Evolutionary conservation across 768 basidiomycete genomes (phyloP), one percentile per base, ranked within the genome.

Genomic region (Botryobasidium botryosum): DNA sequence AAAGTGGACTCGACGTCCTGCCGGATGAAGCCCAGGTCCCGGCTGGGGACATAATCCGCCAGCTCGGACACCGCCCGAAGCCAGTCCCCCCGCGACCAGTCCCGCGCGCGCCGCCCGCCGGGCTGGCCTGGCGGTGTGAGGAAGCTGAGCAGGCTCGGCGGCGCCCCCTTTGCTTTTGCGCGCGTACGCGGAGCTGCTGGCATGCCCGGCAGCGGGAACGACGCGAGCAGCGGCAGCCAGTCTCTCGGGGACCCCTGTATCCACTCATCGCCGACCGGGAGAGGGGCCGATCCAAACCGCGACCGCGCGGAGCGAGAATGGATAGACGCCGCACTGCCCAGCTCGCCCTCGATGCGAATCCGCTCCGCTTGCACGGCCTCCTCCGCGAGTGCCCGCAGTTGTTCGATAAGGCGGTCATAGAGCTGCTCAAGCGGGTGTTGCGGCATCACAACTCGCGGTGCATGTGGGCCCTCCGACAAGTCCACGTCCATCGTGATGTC

Each of bases 41-140:
- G 83, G 21, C 56, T 51, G 1, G 56, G 59, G 1, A 71, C 77
- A 31, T 81, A 59, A 23, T 55, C 56, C 26, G 56, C 59, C 54
- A 86, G 52, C 40, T 62, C 64, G 5, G 52, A 52, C 46, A 79
- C 56, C 24, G 63, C 70, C 10, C 68, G 63, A 50, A 68, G 62
- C 82, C 83, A 86, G 52, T 76, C 79, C 42, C 66, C 62, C 37
- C 70, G 63, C 10, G 76, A 66, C 81, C 81, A 87, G 50, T 85
- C 79, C 53, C 74, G 70, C 2, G 83, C 83, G n/a, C 70, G 61
- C 37, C 79, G 68, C 13, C 71, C 70, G 0, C 78, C 79, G 24
- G 48, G 59, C 31, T 51, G 35, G 31, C 50, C 51, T 15, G 40
- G 44, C 28, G 50, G 37, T 12, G 40, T 44, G 20, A 52, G 26